Conservation (phyloP, 306 rosid species). For the Luffa acutangula region DNA sequence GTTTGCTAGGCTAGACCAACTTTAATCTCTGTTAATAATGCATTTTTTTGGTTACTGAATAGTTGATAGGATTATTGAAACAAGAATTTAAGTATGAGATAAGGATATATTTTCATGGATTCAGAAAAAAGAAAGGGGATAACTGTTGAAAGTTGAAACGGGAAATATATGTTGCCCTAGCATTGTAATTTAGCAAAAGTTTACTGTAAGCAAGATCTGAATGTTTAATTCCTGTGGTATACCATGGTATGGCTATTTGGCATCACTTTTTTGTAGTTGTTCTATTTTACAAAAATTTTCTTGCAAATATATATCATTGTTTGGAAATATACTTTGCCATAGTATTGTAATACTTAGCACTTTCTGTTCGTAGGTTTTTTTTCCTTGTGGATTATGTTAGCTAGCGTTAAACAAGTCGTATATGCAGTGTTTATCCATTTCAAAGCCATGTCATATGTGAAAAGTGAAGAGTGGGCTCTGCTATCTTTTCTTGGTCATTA, state of each 20-base stretch:
- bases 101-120: not conserved
- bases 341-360: not conserved
- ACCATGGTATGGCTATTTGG: not conserved
- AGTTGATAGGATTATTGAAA: not conserved
- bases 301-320: not conserved
- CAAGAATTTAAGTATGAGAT: not conserved
- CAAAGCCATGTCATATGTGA: not conserved
- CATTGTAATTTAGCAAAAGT: not conserved
- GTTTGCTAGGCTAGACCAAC: not conserved
- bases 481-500: conserved; percentile 6
- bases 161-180: not conserved
- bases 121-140: not conserved
- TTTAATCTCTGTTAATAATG: not conserved
- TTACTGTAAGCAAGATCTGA: not conserved
- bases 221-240: not conserved
- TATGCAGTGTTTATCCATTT: not conserved
- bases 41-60: not conserved
- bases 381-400: not conserved
- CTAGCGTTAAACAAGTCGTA: not conserved
- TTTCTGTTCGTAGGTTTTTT: not conserved
- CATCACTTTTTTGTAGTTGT: not conserved
- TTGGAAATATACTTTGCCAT: not conserved
- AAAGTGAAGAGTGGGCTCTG: not conserved
- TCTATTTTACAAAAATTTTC: not conserved
- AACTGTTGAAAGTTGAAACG: not conserved